A percentile compares a stretch with the other conserved stretches of the same genome.
Evolutionary conservation across 352 stramenopile species (phyloP).

Genomic region (Pythium vanterpoolii): DNA sequence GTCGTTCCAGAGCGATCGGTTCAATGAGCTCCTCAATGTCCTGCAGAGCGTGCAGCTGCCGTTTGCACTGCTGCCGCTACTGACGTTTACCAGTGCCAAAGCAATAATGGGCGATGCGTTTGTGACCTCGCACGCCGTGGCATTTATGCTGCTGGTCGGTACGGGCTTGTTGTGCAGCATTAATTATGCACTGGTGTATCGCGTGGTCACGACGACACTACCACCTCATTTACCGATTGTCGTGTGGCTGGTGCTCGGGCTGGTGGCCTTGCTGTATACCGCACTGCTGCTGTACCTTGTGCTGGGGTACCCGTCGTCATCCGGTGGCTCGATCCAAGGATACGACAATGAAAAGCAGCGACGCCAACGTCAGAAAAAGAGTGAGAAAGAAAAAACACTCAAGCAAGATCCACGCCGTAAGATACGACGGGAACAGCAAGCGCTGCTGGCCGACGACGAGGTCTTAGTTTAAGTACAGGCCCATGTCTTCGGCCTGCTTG

Average conservation of each 20-base stretch:
- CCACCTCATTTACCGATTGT: constrained; percentile 27
- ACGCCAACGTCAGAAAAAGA: background rate
- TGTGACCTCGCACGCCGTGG: constrained; percentile 31
- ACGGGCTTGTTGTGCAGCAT: constrained; percentile 53
- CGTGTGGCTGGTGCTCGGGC: constrained; percentile 14
- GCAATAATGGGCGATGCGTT: constrained; percentile 66
- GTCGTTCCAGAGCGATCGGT: constrained; percentile 71
- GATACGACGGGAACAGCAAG: constrained; percentile 9
- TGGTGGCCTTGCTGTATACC: constrained; percentile 32
- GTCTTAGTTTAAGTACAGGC: constrained; percentile 26
- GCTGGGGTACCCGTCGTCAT: constrained; percentile 40
- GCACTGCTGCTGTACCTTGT: constrained; percentile 53
- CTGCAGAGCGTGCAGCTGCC: constrained; percentile 91
- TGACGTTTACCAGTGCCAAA: constrained; percentile 64
- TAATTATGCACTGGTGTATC: constrained; percentile 65
- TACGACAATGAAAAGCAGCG: constrained; percentile 14
- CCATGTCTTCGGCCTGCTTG: constrained; percentile 57
- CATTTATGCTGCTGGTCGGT: constrained; percentile 32
- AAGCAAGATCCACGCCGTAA: constrained; percentile 8
- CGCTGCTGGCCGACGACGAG: constrained; percentile 17
- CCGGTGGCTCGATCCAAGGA: constrained; percentile 11
- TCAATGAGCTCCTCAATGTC: constrained; percentile 91
- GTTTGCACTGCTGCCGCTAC: constrained; percentile 87
- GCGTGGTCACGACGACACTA: constrained; percentile 38
- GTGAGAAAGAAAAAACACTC: background rate